phyloP scores from a whole-genome alignment of 2,329 filamentous ascomycete genomes.

The Colletotrichum kahawae region DNA sequence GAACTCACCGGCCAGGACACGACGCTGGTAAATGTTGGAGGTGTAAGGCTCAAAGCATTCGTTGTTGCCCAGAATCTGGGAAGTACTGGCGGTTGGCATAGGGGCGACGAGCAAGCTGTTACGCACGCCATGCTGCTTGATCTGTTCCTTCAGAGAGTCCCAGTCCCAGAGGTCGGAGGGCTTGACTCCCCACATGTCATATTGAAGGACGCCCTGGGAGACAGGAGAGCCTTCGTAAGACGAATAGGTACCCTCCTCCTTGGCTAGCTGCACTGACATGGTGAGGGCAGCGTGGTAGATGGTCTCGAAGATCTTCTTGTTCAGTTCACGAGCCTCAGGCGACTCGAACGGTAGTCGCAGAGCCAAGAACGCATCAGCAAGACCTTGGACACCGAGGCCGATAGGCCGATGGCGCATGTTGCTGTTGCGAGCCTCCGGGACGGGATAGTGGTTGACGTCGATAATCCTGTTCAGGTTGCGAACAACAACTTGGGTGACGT shows the following conservation, averaged over 20 bases:
- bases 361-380: constrained; percentile 97
- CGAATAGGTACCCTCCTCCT: constrained; percentile 82
- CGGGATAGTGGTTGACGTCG: constrained; percentile 98
- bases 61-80: constrained; percentile 98
- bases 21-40: constrained; percentile 98
- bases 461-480: constrained; percentile 98
- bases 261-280: constrained; percentile 84
- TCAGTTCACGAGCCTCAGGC: constrained; percentile 88
- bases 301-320: constrained; percentile 99
- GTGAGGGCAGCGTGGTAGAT: constrained; percentile 97
- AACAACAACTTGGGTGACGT: constrained; percentile 90
- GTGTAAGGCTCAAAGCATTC: constrained; percentile 99
- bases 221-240: constrained; percentile 94
- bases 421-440: constrained; percentile 89
- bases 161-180: constrained; percentile 97
- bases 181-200: constrained; percentile 97
- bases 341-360: constrained; percentile 98
- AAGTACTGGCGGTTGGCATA: constrained; percentile 97
- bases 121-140: constrained; percentile 90
- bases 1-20: constrained; percentile 97
- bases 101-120: constrained; percentile 95
- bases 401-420: constrained; percentile 98
- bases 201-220: constrained; percentile 95
- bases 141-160: constrained; percentile 85
- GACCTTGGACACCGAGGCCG: constrained; percentile 94